These are phyloP conservation scores for Scenedesmus sp. DNA, from an alignment of 163 green algal species.

Conservation along the genomic window DNA sequence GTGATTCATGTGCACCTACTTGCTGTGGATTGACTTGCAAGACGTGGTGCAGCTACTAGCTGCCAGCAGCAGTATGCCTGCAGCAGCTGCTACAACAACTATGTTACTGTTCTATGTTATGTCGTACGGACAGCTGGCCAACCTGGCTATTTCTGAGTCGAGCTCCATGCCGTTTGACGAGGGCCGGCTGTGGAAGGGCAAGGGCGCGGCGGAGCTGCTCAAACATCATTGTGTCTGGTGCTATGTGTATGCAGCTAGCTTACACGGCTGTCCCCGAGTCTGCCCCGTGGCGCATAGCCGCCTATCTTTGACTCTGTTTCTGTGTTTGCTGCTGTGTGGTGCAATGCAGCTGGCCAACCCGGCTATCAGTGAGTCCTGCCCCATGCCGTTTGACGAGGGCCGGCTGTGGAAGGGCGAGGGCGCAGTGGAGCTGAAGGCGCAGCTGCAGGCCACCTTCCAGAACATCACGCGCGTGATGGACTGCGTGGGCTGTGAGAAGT, in stretches of 20 bases:
- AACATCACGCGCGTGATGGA: slow-evolving; percentile 98
- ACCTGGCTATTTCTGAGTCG: slow-evolving; percentile 65
- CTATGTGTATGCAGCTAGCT: background rate
- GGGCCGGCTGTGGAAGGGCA: slow-evolving; percentile 87
- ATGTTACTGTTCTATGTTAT: background rate
- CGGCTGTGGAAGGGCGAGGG: slow-evolving; percentile 88
- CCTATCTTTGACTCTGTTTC: background rate
- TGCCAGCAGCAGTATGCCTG: no score
- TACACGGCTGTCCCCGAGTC: no score
- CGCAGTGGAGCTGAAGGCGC: slow-evolving; percentile 67
- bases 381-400: slow-evolving; percentile 96
- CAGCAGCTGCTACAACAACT: no score
- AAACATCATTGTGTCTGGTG: background rate
- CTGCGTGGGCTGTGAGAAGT: slow-evolving; percentile 99
- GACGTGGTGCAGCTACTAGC: no score
- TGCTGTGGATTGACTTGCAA: no score
- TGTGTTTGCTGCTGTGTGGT: background rate
- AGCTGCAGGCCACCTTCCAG: slow-evolving; percentile 88
- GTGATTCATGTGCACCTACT: no score
- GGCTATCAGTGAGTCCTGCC: slow-evolving; percentile 80
- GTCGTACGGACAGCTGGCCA: slow-evolving; percentile 22
- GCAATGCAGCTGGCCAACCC: slow-evolving; percentile 39
- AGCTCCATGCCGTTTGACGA: slow-evolving; percentile 98
- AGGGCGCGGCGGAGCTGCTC: slow-evolving; percentile 59
- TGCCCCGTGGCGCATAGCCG: no score